Evolutionary conservation across 768 basidiomycete species (phyloP).

Genomic region (Clitopilus passeckerianus): DNA sequence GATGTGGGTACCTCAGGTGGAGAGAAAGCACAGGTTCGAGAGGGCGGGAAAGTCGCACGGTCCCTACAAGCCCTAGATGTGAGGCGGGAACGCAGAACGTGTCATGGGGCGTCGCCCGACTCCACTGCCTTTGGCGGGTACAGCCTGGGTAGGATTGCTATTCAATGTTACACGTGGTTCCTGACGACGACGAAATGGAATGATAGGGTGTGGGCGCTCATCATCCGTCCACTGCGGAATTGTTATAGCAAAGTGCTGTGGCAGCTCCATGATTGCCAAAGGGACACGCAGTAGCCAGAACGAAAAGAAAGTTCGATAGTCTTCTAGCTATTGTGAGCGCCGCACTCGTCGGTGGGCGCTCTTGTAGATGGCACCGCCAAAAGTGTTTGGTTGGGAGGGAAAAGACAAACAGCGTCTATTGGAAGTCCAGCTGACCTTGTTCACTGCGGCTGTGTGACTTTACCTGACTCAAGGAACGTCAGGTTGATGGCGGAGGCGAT

Average conservation of each 20-base stretch:
- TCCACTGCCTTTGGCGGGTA: neutral
- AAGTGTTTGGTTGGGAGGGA: neutral
- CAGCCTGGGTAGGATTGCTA: neutral
- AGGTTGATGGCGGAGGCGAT: neutral
- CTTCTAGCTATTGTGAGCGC: neutral
- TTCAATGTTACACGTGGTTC: neutral
- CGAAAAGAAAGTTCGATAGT: neutral
- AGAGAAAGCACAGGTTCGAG: neutral
- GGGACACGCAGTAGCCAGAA: neutral
- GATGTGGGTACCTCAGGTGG: neutral
- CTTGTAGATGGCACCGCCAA: neutral
- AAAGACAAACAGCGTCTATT: neutral
- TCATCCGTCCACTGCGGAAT: neutral
- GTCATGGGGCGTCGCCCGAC: neutral
- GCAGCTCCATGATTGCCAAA: neutral
- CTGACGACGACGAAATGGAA: neutral
- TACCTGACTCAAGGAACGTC: neutral
- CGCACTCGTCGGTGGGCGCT: neutral
- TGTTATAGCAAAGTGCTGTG: neutral
- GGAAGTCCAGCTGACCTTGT: neutral
- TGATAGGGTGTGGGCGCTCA: neutral
- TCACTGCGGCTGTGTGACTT: neutral
- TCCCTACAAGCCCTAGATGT: neutral
- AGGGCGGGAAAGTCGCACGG: neutral
- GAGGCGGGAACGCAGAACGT: neutral